Conservation (phyloP, 495 filamentous ascomycete genomes). For the Jackrogersella minutella region DNA sequence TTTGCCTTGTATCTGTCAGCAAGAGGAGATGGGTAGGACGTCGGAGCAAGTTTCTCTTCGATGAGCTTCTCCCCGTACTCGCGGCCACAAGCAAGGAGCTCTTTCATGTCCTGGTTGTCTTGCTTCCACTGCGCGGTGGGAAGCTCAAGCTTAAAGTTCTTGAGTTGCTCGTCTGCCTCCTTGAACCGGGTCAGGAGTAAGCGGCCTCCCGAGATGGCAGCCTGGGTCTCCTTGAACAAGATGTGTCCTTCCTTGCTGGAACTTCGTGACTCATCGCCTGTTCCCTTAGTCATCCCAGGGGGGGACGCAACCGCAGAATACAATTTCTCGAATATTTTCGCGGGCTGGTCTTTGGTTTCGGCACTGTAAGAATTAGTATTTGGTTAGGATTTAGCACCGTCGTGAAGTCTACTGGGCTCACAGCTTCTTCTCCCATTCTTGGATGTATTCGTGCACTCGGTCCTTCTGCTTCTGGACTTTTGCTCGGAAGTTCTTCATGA, state of each 20-base stretch:
- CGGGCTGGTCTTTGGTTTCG: conserved; percentile 6
- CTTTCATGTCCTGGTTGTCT: conserved; percentile 45
- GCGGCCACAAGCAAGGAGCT: conserved; percentile 45
- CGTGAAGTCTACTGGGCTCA: conserved; percentile 12
- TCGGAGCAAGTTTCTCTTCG: conserved; percentile 44
- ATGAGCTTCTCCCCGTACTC: conserved; percentile 47
- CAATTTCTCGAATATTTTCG: conserved; percentile 16
- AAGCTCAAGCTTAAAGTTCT: conserved; percentile 27
- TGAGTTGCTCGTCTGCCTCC: conserved; percentile 33
- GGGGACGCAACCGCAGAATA: background rate
- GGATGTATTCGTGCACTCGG: conserved; percentile 22
- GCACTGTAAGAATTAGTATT: conserved; percentile 14
- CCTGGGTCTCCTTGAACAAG: conserved; percentile 30
- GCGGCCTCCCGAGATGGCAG: conserved; percentile 17
- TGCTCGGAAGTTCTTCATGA: conserved; percentile 40
- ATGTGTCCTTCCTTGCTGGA: conserved; percentile 32
- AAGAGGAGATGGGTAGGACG: background rate
- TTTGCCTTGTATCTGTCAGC: conserved; percentile 32
- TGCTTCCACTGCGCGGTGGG: conserved; percentile 48
- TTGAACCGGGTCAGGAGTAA: conserved; percentile 39
- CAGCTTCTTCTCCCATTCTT: conserved; percentile 34
- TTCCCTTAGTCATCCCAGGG: background rate
- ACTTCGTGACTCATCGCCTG: background rate
- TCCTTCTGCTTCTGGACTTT: conserved; percentile 23
- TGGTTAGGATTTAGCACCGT: background rate